These are phyloP conservation scores for Sugiyamaella chiloensis DNA, from an alignment of 805 yeast genomes.

Conservation along the genomic window DNA sequence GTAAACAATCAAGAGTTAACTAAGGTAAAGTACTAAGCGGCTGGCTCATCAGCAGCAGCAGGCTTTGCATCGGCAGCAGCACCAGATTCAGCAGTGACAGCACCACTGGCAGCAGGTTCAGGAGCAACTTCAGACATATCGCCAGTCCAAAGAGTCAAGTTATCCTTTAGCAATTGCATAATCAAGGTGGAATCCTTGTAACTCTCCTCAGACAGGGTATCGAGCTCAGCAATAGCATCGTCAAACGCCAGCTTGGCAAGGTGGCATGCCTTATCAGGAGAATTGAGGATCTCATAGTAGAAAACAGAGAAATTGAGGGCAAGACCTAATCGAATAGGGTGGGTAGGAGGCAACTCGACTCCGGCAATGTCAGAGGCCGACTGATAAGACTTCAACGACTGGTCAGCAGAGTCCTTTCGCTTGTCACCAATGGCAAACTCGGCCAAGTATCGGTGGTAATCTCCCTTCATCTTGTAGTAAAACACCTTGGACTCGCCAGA, in stretches of 20 bases:
- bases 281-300: constrained; percentile 96
- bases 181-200: constrained; percentile 98
- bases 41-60: constrained; percentile 13
- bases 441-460: constrained; percentile 97
- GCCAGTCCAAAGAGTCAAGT: constrained; percentile 84
- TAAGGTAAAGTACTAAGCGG: constrained; percentile 7
- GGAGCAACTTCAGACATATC: constrained; percentile 30
- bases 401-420: constrained; percentile 88
- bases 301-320: constrained; percentile 97
- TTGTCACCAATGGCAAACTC: constrained; percentile 91
- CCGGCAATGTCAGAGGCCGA: constrained; percentile 96
- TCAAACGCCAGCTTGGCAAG: constrained; percentile 98
- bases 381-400: constrained; percentile 91
- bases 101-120: constrained; percentile 23
- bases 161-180: constrained; percentile 98
- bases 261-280: constrained; percentile 98
- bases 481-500: constrained; percentile 97
- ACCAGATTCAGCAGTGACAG: constrained; percentile 21
- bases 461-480: constrained; percentile 99
- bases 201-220: constrained; percentile 94
- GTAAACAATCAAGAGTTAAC: constrained; percentile 5
- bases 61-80: constrained; percentile 21
- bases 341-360: constrained; percentile 96
- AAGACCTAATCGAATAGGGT: constrained; percentile 96
- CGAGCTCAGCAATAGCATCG: constrained; percentile 98